Conservation (phyloP, 139 green algal genomes). For the Coccomyxa sp. region DNA sequence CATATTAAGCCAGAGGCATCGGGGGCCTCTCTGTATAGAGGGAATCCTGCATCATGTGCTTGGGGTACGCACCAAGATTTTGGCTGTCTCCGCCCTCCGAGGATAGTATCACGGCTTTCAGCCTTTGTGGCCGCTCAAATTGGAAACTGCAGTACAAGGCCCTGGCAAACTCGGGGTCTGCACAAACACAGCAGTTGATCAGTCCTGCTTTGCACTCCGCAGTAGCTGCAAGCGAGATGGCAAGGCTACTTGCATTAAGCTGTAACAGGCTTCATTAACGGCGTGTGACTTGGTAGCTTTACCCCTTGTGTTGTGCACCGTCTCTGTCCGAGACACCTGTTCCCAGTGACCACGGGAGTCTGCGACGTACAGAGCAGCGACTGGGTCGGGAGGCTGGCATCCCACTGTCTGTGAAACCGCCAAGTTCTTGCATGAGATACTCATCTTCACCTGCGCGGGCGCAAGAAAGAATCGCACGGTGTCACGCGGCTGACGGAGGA, state of each 20-base stretch:
- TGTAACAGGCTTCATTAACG: no score
- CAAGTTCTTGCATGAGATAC: background rate
- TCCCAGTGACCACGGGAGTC: background rate
- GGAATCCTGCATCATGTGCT: no score
- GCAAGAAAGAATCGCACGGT: background rate
- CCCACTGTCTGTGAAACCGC: background rate
- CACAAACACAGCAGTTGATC: background rate
- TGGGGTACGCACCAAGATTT: no score
- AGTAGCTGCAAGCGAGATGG: no score
- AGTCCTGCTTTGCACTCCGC: no score
- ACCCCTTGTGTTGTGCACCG: background rate
- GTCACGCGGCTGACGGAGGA: background rate
- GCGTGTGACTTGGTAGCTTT: no score
- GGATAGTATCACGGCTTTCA: background rate
- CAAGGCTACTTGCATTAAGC: no score
- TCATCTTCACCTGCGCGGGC: background rate
- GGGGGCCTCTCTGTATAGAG: no score
- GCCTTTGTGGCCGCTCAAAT: background rate
- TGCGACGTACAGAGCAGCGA: background rate
- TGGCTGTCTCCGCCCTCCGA: no score
- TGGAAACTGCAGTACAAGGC: background rate
- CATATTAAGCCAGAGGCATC: no score
- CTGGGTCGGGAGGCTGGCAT: background rate
- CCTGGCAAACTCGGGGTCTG: background rate
- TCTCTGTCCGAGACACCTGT: background rate